A percentile compares a stretch with the other conserved stretches of the same genome.
Evolutionary conservation across 768 basidiomycete species (phyloP).

Genomic region (Stropharia rugosoannulata): DNA sequence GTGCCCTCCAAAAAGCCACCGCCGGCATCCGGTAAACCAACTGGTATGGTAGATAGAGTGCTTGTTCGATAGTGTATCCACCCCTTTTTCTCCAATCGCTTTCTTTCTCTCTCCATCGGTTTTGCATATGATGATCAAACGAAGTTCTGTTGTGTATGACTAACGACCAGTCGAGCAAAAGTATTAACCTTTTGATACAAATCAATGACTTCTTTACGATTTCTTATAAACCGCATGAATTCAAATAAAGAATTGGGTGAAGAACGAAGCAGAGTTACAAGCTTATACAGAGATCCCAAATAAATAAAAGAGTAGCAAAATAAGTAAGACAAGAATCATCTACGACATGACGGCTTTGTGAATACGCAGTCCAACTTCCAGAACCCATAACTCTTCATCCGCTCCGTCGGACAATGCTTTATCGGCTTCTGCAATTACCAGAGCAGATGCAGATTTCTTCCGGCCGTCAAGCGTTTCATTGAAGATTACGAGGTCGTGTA

Average conservation of each 20-base stretch:
- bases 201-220: conserved; percentile 5
- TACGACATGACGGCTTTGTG: conserved; percentile 56
- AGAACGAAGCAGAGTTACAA: neutral
- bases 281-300: neutral
- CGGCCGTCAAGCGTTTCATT: conserved; percentile 78
- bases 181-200: conserved; percentile 11
- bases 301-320: neutral
- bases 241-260: neutral
- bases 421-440: conserved; percentile 92
- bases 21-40: conserved; percentile 75
- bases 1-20: conserved; percentile 96
- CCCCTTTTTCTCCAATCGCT: conserved; percentile 16
- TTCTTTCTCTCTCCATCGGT: conserved; percentile 18
- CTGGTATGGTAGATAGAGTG: conserved; percentile 15
- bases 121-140: conserved; percentile 26
- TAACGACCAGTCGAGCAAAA: conserved; percentile 13
- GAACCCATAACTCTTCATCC: conserved; percentile 94
- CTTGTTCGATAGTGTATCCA: conserved; percentile 21
- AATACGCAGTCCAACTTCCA: conserved; percentile 83
- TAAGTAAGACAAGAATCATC: neutral
- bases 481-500: conserved; percentile 87
- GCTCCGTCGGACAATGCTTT: conserved; percentile 95
- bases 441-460: conserved; percentile 78
- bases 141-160: conserved; percentile 23
- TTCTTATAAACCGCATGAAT: neutral